Base-by-base conservation (phyloP, 768 basidiomycete genomes). In the Cystobasidium ongulense region DNA sequence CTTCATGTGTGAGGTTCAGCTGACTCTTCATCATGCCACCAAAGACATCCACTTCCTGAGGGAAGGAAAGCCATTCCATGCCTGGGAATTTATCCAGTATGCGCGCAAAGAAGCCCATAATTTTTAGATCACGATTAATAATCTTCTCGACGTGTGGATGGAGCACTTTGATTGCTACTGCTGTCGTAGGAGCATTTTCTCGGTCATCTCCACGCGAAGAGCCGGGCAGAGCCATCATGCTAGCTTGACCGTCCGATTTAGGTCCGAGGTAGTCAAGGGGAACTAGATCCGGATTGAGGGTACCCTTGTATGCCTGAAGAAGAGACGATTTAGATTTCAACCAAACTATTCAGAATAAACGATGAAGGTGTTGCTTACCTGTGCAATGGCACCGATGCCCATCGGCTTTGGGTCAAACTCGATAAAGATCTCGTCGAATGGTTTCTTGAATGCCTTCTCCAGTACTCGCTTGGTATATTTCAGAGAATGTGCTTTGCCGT, bases 331-430 rank as follows among this genome's bases (percentile, higher is more conserved):
- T 8, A 10, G 53, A 7, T 7, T 23, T 31, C 43, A 53, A n/a
- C 17, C 57, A 3, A 46, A 35, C 13, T 31, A 33, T 18, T 8
- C 36, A 11, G 50, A 39, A 29, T 17, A 52, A 38, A 29, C 25
- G 27, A 36, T 38, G 18, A 5, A 15, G 27, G 25, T 18, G 7
- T 52, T 50, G 15, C 80, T 61, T 75, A 86, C 88, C 82, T 99
- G 96, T 23, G 95, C 96, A 75, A 99, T 96, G n/a, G 96, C 94
- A 29, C 96, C 96, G 11, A 90, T 90, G n/a, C 96, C 96, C 64
- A 99, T 95, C 2, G 96, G 94, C 4, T 80, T 84, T 73, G 87
- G 84, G 71, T 91, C 87, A 79, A 99, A 98, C 72, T 90, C 86
- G 77, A 92, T 90, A 77, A 99, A 98, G 13, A 97, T 90, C 15